Base-by-base conservation (phyloP, 2,329 filamentous ascomycete species). In the Colletotrichum sp. region DNA sequence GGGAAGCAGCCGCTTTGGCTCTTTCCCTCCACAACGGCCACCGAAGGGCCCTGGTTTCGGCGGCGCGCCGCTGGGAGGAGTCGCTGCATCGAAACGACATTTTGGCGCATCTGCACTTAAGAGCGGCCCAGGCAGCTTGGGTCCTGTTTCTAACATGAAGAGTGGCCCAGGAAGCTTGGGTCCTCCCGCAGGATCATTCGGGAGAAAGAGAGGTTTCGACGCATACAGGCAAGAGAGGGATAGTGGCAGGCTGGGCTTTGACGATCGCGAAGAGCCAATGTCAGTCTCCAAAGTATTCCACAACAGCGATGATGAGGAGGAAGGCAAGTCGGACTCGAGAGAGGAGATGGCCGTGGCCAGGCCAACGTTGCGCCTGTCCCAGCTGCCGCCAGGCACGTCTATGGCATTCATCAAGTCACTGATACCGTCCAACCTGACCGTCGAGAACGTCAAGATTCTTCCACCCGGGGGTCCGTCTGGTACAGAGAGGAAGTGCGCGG, bases 381-480 rank as follows among this genome's bases (percentile, higher is more conserved):
- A 90, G 70, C 83, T 94, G 59, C 92, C 92, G 0, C 92, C 92
- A 0, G 89, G 86, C 32, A 92, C 88, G 28, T 93, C 90, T 36
- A 91, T 89, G 3, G 88, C 90, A 3, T 88, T 89, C 68, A 88
- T 94, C 79, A 93, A 91, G 81, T 88, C 90, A 3, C 81, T 94
- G 68, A 86, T 94, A 13, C 89, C 91, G 4, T 84, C 90, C 0
- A 91, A 87, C 24, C 81, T 98, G 68, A 89, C 84, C 0, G 92
- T 96, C 7, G 95, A 96, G 80, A 90, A 92, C 77, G 92, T 98
- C 67, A 94, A 93, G 81, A 92, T 97, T 34, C 84, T 94, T 32
- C 90, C 92, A 4, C 85, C 90, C 0, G 82, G 85, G 14, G 89
- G 88, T 4, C 85, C 90, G 3, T 86, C 85, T 48, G 85, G 85